Evolutionary conservation across 2,329 filamentous ascomycete species (phyloP).

Genomic region (Torrubiella hemipterigena): DNA sequence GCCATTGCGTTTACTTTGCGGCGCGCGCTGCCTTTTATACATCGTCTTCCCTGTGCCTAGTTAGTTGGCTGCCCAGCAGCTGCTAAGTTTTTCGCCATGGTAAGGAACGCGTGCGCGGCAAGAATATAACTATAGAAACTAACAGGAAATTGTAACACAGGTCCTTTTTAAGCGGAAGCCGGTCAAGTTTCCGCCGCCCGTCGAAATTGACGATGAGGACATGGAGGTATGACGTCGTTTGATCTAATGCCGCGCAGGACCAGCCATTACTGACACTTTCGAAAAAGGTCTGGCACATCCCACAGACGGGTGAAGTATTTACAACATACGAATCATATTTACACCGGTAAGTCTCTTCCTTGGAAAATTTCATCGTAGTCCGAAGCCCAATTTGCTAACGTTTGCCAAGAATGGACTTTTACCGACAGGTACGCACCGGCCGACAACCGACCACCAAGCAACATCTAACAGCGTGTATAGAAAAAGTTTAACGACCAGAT

Average conservation of each 20-base stretch:
- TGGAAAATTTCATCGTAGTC: neutral
- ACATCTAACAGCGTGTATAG: slow-evolving; percentile 26
- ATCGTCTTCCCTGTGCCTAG: no score
- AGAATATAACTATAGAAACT: no score
- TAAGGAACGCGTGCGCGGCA: neutral
- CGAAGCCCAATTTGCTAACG: slow-evolving; percentile 8
- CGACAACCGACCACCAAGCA: slow-evolving; percentile 9
- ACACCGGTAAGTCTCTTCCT: slow-evolving; percentile 48
- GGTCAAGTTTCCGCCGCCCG: slow-evolving; percentile 65
- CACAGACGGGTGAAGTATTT: slow-evolving; percentile 84
- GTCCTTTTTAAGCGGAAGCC: slow-evolving; percentile 95
- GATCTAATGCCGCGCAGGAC: slow-evolving; percentile 8
- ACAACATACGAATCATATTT: slow-evolving; percentile 80
- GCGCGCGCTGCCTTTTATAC: no score
- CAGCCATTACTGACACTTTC: slow-evolving; percentile 6
- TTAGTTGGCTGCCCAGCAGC: no score
- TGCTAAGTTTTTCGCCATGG: no score
- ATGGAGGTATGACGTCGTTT: slow-evolving; percentile 53
- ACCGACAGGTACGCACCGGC: slow-evolving; percentile 58
- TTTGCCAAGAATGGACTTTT: slow-evolving; percentile 68
- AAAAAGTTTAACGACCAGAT: slow-evolving; percentile 92
- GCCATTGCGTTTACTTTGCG: no score
- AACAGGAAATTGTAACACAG: slow-evolving; percentile 38
- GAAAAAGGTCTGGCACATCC: slow-evolving; percentile 87
- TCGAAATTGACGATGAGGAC: slow-evolving; percentile 66